A percentile compares a stretch with the other conserved stretches of the same genome.
Conservation (phyloP, 2,329 filamentous ascomycete species). For the Lasiodiplodia sp. region DNA sequence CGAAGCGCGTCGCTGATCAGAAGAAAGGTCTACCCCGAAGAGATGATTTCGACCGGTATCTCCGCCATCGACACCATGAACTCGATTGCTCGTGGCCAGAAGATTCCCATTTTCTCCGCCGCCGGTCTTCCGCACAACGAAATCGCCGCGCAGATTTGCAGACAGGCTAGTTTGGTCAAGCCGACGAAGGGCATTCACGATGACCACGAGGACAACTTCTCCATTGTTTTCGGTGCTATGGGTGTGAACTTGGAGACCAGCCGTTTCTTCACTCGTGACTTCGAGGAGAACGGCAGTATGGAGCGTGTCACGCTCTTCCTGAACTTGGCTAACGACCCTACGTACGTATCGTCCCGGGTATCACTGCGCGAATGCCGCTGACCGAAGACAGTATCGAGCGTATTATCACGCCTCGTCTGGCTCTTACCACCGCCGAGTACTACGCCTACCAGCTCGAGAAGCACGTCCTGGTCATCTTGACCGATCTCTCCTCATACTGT, state of each 20-base stretch:
- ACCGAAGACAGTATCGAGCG: constrained; percentile 79
- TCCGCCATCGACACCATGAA: constrained; percentile 98
- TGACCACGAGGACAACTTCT: constrained; percentile 98
- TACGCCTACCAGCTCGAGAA: constrained; percentile 99
- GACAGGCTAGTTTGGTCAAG: constrained; percentile 92
- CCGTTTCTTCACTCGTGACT: constrained; percentile 97
- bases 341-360: constrained; percentile 65
- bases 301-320: constrained; percentile 97
- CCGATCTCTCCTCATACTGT: constrained; percentile 97
- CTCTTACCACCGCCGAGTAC: constrained; percentile 97
- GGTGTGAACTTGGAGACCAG: constrained; percentile 99
- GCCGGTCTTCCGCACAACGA: constrained; percentile 99
- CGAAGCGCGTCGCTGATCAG: constrained; percentile 32
- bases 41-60: constrained; percentile 99
- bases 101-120: constrained; percentile 99
- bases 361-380: constrained; percentile 32
- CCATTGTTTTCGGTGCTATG: constrained; percentile 99
- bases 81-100: constrained; percentile 93
- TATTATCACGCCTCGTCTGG: constrained; percentile 99
- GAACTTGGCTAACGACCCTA: constrained; percentile 98
- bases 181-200: constrained; percentile 97
- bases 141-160: constrained; percentile 98
- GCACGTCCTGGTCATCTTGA: constrained; percentile 98
- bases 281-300: constrained; percentile 98
- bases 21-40: constrained; percentile 89